A percentile compares a stretch with the other conserved stretches of the same genome.
Conservation (phyloP, 768 basidiomycete species). For the Obba rivulosa region DNA sequence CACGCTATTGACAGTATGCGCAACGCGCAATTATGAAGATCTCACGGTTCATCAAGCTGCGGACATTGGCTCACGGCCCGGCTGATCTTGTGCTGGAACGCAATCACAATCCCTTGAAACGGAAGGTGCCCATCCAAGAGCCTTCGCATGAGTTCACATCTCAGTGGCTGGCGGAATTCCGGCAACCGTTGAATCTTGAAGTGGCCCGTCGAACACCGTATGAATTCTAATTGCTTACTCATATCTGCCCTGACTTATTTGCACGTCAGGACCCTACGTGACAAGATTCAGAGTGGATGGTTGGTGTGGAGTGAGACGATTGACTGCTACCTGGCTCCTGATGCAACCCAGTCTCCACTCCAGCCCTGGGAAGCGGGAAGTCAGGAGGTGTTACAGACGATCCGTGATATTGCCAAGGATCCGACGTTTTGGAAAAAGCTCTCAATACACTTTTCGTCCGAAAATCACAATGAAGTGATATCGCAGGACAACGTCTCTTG, state of each 20-base stretch:
- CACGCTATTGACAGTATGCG: conserved; percentile 43
- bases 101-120: conserved; percentile 64
- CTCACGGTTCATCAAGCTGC: conserved; percentile 73
- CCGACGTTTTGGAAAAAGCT: conserved; percentile 64
- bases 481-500: conserved; percentile 66
- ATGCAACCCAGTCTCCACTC: conserved; percentile 44
- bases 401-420: conserved; percentile 43
- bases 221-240: conserved; percentile 19
- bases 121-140: conserved; percentile 38
- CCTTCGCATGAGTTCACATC: conserved; percentile 49
- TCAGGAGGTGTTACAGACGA: conserved; percentile 40
- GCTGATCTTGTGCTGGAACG: conserved; percentile 56
- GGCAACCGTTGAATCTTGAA: conserved; percentile 37
- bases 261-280: conserved; percentile 42
- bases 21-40: conserved; percentile 75
- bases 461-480: conserved; percentile 63
- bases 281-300: conserved; percentile 63
- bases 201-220: conserved; percentile 38
- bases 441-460: conserved; percentile 67
- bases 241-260: background rate
- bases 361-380: conserved; percentile 56
- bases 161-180: conserved; percentile 52
- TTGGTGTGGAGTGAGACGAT: conserved; percentile 51
- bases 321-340: conserved; percentile 42
- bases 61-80: conserved; percentile 55